A percentile compares a stretch with the other conserved stretches of the same genome.
These are phyloP conservation scores for Scedosporium minutisporum DNA, from an alignment of 2,329 filamentous ascomycete species.

Conservation along the genomic window DNA sequence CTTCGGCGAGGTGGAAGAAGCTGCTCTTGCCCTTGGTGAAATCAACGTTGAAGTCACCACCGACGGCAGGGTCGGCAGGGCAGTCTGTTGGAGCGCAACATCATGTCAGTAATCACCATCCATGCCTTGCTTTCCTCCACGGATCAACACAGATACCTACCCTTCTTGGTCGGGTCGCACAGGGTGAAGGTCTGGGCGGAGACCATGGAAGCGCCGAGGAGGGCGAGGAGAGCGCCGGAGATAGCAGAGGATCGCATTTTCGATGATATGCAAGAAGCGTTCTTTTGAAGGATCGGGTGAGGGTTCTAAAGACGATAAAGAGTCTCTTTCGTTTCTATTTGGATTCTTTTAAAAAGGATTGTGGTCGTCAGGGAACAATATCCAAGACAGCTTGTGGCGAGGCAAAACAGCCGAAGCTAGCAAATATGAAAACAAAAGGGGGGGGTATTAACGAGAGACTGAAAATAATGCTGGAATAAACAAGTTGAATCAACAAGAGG, in stretches of 20 bases:
- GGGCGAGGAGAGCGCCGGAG: conserved; percentile 33
- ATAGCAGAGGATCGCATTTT: conserved; percentile 27
- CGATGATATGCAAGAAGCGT: neutral
- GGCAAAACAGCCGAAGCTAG: neutral
- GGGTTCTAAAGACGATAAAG: neutral
- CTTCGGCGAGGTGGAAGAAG: conserved; percentile 35
- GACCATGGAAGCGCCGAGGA: conserved; percentile 32
- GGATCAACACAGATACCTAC: conserved; percentile 20
- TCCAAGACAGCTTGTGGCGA: neutral
- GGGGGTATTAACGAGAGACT: conserved; percentile 4
- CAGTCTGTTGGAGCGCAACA: conserved; percentile 38
- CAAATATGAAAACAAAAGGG: neutral
- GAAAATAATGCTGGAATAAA: neutral
- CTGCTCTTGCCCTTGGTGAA: conserved; percentile 65
- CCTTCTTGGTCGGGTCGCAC: conserved; percentile 45
- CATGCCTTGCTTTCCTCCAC: neutral
- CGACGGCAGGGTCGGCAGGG: conserved; percentile 67
- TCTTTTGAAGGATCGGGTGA: neutral
- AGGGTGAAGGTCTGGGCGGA: conserved; percentile 47
- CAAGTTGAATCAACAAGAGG: neutral
- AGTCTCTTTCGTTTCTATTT: neutral
- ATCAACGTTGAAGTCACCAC: conserved; percentile 54
- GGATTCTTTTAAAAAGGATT: neutral
- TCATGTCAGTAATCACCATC: neutral
- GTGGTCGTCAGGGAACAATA: neutral